phyloP scores from a whole-genome alignment of 192 early-diverging fungal genomes.

The Backusella tuberculispora region DNA sequence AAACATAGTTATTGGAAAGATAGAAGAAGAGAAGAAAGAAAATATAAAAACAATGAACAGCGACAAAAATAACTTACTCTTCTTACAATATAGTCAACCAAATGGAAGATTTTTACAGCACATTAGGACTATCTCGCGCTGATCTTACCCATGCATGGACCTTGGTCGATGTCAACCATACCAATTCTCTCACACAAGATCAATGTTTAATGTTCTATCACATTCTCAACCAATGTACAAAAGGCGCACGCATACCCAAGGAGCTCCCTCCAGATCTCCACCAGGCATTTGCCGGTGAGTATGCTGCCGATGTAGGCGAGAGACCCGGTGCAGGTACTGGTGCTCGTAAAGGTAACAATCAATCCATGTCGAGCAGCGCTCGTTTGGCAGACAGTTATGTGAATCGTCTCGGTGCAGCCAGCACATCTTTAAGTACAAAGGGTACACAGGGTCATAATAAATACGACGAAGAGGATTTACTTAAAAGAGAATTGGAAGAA shows the following conservation, averaged over 20 bases:
- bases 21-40: not conserved
- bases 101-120: slow-evolving; percentile 60
- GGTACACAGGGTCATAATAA: slow-evolving; percentile 22
- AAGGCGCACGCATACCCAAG: slow-evolving; percentile 54
- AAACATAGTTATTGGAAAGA: not conserved
- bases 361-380: slow-evolving; percentile 37
- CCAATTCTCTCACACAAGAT: slow-evolving; percentile 58
- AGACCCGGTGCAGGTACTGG: slow-evolving; percentile 36
- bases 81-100: slow-evolving; percentile 44
- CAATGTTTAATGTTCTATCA: slow-evolving; percentile 61
- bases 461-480: slow-evolving; percentile 53
- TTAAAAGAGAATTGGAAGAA: slow-evolving; percentile 47
- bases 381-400: slow-evolving; percentile 44
- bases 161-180: slow-evolving; percentile 59
- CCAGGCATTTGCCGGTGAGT: slow-evolving; percentile 57
- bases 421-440: slow-evolving; percentile 38
- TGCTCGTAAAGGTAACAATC: slow-evolving; percentile 31
- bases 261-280: slow-evolving; percentile 53
- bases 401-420: slow-evolving; percentile 39
- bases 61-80: no score
- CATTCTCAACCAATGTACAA: slow-evolving; percentile 58
- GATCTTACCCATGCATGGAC: slow-evolving; percentile 55
- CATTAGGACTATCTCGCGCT: slow-evolving; percentile 52
- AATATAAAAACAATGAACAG: no score
- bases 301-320: slow-evolving; percentile 48